Base-by-base conservation (phyloP, 2,329 filamentous ascomycete species). In the Penicillium brevicompactum region DNA sequence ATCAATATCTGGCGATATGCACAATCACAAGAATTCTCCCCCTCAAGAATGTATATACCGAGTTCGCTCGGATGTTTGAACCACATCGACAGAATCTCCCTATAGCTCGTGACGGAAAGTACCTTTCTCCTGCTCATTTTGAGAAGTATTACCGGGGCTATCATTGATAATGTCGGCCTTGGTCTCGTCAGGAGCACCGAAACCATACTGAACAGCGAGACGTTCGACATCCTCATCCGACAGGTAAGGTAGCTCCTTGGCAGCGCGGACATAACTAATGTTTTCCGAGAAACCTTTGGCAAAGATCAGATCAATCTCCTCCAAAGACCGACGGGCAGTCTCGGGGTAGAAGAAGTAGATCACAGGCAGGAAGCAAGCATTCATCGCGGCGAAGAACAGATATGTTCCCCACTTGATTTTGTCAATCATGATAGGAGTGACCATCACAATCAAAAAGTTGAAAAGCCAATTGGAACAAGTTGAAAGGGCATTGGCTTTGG, bases 241-340 rank as follows among this genome's bases (percentile, higher is more conserved):
- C n/a, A 66, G 46, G 27, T 51, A 56, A 13, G 63, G 65, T 18
- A 66, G 43, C 30, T 68, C 55, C 50, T 62, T 47, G n/a, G 58
- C 65, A 14, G 64, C 58, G n/a, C 55, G 46, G 8, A 63, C 61
- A 27, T 62, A 63, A 46, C 58, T 58, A 18, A 62, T 56, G 8
- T 54, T 58, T 27, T 62, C 55, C 0, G 48, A 49, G 21, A 53
- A 57, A 1, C 53, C 60, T 34, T 60, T 58, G 13, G 55, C 58
- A 6, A 87, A 86, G 59, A 89, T 85, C 56, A 82, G 78, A 62
- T 89, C 86, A 67, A 89, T 83, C 68, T 89, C 86, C 70, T 89
- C 86, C 24, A 88, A 76, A 16, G 78, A 82, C 10, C 81, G 79
- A 58, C 79, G 80, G 5, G 80, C 81, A 2, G 82, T 84, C 61